phyloP scores from a whole-genome alignment of 169 alveolate genomes.

The Plasmodium gaboni region DNA sequence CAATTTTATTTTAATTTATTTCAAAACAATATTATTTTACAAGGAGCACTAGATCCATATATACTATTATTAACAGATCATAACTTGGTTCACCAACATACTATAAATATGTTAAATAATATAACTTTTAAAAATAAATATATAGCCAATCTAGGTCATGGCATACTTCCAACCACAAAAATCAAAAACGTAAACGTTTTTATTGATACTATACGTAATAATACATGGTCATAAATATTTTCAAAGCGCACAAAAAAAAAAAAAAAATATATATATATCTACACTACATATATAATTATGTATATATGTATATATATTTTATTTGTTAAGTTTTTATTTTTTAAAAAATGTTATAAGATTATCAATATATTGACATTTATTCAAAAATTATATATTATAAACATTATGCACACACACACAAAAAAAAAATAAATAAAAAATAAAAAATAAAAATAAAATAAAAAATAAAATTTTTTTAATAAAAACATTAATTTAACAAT shows the following conservation, averaged over 20 bases:
- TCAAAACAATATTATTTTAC: slow-evolving; percentile 45
- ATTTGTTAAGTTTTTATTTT: background rate
- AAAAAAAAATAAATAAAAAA: no score
- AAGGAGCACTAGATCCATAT: slow-evolving; percentile 71
- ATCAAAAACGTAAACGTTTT: slow-evolving; percentile 66
- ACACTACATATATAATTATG: background rate
- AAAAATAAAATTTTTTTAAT: no score
- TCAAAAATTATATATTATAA: no score
- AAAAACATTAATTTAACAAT: background rate
- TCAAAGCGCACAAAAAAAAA: background rate
- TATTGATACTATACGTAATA: slow-evolving; percentile 15
- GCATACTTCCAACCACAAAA: slow-evolving; percentile 78
- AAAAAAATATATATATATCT: background rate
- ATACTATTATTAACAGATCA: slow-evolving; percentile 28
- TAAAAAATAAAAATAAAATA: no score
- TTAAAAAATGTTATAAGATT: background rate
- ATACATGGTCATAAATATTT: background rate
- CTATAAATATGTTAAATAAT: slow-evolving; percentile 10
- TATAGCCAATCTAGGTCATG: slow-evolving; percentile 68
- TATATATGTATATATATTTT: background rate
- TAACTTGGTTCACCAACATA: slow-evolving; percentile 10
- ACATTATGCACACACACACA: no score
- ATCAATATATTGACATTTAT: no score
- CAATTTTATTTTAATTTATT: slow-evolving; percentile 25
- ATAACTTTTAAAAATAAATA: slow-evolving; percentile 29